Evolutionary conservation across 2,329 filamentous ascomycete species (phyloP).

Genomic region (Arthrobotrys megalospora): DNA sequence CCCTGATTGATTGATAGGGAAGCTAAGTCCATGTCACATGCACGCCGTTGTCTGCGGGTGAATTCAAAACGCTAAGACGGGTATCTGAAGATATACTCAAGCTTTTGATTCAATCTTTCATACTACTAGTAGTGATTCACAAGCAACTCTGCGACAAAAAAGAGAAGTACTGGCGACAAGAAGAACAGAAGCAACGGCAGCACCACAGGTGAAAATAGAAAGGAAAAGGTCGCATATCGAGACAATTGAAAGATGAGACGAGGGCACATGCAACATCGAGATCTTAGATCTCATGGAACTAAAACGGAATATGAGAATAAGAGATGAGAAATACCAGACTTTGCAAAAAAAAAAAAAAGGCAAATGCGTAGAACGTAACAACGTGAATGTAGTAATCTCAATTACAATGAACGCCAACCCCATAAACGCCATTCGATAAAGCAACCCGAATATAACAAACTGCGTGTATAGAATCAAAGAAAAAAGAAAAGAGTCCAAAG

Average conservation of each 20-base stretch:
- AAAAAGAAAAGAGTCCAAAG: slow-evolving; percentile 1
- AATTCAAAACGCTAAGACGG: too few relatives aligned
- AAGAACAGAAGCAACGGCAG: not conserved
- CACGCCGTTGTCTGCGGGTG: too few relatives aligned
- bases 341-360: too few relatives aligned
- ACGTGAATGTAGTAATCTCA: not conserved
- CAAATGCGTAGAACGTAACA: slow-evolving; percentile 14
- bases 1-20: too few relatives aligned
- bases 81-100: not conserved
- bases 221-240: not conserved
- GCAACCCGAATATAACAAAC: not conserved
- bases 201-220: slow-evolving; percentile 12
- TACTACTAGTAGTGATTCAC: not conserved
- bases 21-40: too few relatives aligned
- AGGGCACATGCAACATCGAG: not conserved
- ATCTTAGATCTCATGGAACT: slow-evolving; percentile 21
- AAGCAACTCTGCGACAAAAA: not conserved
- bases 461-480: not conserved
- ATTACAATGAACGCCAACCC: slow-evolving; percentile 33
- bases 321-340: not conserved
- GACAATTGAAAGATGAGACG: not conserved
- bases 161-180: not conserved
- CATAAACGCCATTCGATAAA: slow-evolving; percentile 32
- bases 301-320: slow-evolving; percentile 30
- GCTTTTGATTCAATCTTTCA: slow-evolving; percentile 24